Evolutionary conservation across 73 alveolate species (phyloP).

Genomic region (Durusdinium trenchii): DNA sequence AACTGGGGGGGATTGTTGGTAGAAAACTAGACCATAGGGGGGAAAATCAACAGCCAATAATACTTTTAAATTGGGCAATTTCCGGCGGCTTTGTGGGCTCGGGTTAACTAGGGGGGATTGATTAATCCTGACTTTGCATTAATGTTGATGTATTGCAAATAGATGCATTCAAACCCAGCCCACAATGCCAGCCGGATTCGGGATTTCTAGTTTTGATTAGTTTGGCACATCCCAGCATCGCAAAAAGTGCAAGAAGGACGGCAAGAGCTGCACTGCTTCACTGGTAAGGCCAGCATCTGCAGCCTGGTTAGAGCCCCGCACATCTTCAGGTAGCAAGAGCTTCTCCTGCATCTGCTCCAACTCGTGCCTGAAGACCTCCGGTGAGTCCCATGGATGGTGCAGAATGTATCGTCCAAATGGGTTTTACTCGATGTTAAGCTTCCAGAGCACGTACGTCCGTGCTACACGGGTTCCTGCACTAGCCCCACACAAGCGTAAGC

Average conservation of each 20-base stretch:
- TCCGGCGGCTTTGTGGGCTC: too few relatives aligned
- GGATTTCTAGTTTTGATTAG: too few relatives aligned
- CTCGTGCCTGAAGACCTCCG: slow-evolving; percentile 55
- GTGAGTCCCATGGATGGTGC: background rate
- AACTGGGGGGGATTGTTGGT: too few relatives aligned
- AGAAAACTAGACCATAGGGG: too few relatives aligned
- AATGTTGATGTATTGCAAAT: too few relatives aligned
- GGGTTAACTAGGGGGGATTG: too few relatives aligned
- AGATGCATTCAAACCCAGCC: too few relatives aligned
- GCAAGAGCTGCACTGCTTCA: slow-evolving; percentile 75
- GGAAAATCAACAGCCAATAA: too few relatives aligned
- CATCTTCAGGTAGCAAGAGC: slow-evolving; percentile 55
- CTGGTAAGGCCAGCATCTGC: slow-evolving; percentile 67
- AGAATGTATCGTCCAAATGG: background rate
- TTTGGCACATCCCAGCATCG: slow-evolving; percentile 5
- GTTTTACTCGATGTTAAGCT: background rate
- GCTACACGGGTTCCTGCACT: background rate
- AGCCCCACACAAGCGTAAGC: too few relatives aligned
- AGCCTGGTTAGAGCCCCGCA: slow-evolving; percentile 65
- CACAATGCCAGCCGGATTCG: too few relatives aligned
- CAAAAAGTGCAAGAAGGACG: slow-evolving; percentile 75
- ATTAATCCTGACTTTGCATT: too few relatives aligned
- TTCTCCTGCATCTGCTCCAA: slow-evolving; percentile 18
- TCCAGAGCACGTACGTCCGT: background rate
- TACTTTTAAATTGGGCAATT: too few relatives aligned